Percentiles rank a stretch among this genome's conserved stretches.
Conservation (phyloP, 2,329 filamentous ascomycete genomes). For the Dactylella cylindrospora region DNA sequence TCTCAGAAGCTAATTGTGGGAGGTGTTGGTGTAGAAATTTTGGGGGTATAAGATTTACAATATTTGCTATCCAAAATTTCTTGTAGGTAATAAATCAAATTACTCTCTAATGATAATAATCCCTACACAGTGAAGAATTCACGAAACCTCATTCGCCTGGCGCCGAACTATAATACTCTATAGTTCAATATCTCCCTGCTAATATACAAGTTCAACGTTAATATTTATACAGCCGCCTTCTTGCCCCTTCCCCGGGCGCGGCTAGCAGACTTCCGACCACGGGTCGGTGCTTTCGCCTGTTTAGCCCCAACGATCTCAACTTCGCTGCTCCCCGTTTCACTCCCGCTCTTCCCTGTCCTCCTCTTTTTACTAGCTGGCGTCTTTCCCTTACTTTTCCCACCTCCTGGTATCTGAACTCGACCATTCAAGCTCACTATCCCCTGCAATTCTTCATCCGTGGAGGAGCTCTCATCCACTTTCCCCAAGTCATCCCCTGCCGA, state of each 20-base stretch:
- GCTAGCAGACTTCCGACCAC: slow-evolving; percentile 16
- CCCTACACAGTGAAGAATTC: too few relatives aligned
- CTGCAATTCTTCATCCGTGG: slow-evolving; percentile 27
- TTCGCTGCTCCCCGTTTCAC: slow-evolving; percentile 14
- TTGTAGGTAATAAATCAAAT: too few relatives aligned
- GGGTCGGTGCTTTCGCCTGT: slow-evolving; percentile 4
- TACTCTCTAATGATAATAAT: too few relatives aligned
- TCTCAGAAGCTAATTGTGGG: slow-evolving; percentile 17
- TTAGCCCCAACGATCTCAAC: slow-evolving; percentile 34
- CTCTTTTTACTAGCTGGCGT: slow-evolving; percentile 34
- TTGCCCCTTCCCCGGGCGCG: slow-evolving; percentile 23
- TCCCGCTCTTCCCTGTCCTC: background rate
- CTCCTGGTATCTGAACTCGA: slow-evolving; percentile 12
- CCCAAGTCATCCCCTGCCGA: slow-evolving; percentile 44
- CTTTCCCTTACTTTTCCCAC: slow-evolving; percentile 13
- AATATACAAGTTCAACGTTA: slow-evolving; percentile 14
- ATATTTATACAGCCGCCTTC: background rate
- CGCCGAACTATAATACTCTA: too few relatives aligned
- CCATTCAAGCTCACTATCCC: slow-evolving; percentile 40
- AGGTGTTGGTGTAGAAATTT: slow-evolving; percentile 32
- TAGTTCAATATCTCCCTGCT: slow-evolving; percentile 47
- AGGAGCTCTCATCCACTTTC: slow-evolving; percentile 39
- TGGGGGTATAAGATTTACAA: slow-evolving; percentile 17
- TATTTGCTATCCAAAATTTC: too few relatives aligned
- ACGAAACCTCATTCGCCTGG: too few relatives aligned